Conservation (phyloP, 345 rosid genomes). For the Lenwebbia sp. region DNA sequence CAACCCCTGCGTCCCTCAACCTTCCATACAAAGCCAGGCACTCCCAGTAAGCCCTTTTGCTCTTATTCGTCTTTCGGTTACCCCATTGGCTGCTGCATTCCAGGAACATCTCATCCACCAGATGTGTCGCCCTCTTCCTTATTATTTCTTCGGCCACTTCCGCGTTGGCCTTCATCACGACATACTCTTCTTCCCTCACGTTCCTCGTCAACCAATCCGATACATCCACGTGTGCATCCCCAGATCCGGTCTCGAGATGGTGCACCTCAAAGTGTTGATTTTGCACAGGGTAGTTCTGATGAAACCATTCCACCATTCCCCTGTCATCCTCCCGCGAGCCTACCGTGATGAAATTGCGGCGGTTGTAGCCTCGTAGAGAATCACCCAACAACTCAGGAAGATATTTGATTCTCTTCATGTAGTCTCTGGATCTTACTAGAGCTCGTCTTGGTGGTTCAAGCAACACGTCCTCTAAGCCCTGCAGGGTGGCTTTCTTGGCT, state of each 20-base stretch:
- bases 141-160: slow-evolving; percentile 28
- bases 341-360: slow-evolving; percentile 16
- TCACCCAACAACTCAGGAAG: slow-evolving; percentile 29
- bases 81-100: slow-evolving; percentile 28
- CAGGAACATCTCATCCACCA: slow-evolving; percentile 35
- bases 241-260: background rate
- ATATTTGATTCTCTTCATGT: slow-evolving; percentile 12
- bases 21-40: slow-evolving; percentile 35
- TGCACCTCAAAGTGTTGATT: slow-evolving; percentile 20
- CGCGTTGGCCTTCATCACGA: slow-evolving; percentile 38
- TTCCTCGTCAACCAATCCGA: slow-evolving; percentile 24
- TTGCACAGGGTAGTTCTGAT: slow-evolving; percentile 17
- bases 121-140: background rate
- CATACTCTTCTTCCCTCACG: slow-evolving; percentile 27
- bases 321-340: slow-evolving; percentile 8
- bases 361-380: slow-evolving; percentile 16
- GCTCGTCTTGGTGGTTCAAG: slow-evolving; percentile 28
- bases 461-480: slow-evolving; percentile 24
- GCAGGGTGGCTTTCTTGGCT: slow-evolving; percentile 19
- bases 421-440: background rate
- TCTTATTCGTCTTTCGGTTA: slow-evolving; percentile 6
- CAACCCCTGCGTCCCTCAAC: slow-evolving; percentile 29
- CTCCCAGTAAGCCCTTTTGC: slow-evolving; percentile 40
- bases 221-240: slow-evolving; percentile 1
- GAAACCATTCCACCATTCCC: slow-evolving; percentile 18